Conservation (phyloP, 352 stramenopile species). For the Phytophthora ohioensis region DNA sequence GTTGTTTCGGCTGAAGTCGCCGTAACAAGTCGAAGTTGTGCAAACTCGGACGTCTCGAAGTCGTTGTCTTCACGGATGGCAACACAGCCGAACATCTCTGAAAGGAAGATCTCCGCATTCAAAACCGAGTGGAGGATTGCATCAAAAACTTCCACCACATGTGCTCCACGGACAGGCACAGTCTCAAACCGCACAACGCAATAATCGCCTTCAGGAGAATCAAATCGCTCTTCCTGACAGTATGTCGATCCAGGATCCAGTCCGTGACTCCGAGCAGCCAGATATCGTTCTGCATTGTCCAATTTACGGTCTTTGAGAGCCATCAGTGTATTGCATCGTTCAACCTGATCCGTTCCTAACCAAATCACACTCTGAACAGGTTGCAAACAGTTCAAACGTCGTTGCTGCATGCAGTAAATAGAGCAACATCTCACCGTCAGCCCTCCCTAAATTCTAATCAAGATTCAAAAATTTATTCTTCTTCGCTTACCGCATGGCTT, state of each 20-base stretch:
- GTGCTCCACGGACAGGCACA: slow-evolving; percentile 35
- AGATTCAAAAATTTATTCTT: slow-evolving; percentile 5
- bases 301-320: slow-evolving; percentile 38
- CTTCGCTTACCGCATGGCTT: slow-evolving; percentile 12
- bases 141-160: slow-evolving; percentile 45
- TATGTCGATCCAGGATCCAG: slow-evolving; percentile 30
- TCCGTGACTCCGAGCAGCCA: slow-evolving; percentile 28
- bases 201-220: slow-evolving; percentile 40
- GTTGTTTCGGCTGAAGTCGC: slow-evolving; percentile 12
- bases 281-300: slow-evolving; percentile 30
- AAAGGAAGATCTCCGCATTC: slow-evolving; percentile 66
- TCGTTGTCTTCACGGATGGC: slow-evolving; percentile 61
- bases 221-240: slow-evolving; percentile 45
- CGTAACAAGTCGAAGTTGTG: slow-evolving; percentile 51
- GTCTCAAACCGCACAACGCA: slow-evolving; percentile 51
- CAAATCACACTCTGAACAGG: slow-evolving; percentile 25
- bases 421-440: background rate
- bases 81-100: slow-evolving; percentile 53
- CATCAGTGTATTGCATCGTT: slow-evolving; percentile 36
- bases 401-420: slow-evolving; percentile 17
- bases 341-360: slow-evolving; percentile 23
- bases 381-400: slow-evolving; percentile 16
- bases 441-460: background rate
- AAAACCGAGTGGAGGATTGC: slow-evolving; percentile 43
- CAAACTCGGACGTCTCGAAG: slow-evolving; percentile 45